These are phyloP conservation scores for Aureobasidium uvarum DNA, from an alignment of 2,329 filamentous ascomycete species.

Conservation along the genomic window DNA sequence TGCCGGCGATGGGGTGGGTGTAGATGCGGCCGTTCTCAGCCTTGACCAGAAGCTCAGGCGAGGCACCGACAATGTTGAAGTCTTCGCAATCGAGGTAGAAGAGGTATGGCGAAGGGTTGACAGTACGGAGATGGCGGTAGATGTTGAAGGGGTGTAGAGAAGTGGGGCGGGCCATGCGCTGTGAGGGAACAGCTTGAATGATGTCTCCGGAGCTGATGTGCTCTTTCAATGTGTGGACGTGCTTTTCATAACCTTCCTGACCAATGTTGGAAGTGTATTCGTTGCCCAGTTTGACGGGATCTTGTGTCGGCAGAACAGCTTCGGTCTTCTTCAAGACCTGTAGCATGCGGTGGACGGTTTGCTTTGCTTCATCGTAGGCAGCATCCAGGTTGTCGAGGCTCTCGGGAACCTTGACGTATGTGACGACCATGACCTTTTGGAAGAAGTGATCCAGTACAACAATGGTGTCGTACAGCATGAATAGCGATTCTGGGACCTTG, in stretches of 20 bases:
- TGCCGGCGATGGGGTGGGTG: slow-evolving; percentile 95
- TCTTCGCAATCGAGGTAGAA: slow-evolving; percentile 91
- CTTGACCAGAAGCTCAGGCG: slow-evolving; percentile 92
- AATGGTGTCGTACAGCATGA: slow-evolving; percentile 96
- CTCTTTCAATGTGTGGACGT: slow-evolving; percentile 81
- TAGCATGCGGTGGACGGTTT: slow-evolving; percentile 65
- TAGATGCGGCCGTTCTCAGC: slow-evolving; percentile 82
- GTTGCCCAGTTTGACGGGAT: slow-evolving; percentile 67
- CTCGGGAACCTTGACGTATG: slow-evolving; percentile 70
- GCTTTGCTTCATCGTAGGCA: slow-evolving; percentile 67
- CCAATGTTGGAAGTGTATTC: slow-evolving; percentile 93
- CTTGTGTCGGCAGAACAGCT: slow-evolving; percentile 63
- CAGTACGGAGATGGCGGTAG: slow-evolving; percentile 91
- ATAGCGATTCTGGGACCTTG: slow-evolving; percentile 85
- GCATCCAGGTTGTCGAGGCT: slow-evolving; percentile 55
- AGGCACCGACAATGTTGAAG: slow-evolving; percentile 94
- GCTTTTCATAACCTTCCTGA: slow-evolving; percentile 80
- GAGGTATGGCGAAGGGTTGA: slow-evolving; percentile 95
- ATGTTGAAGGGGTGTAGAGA: slow-evolving; percentile 96
- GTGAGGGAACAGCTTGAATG: slow-evolving; percentile 95
- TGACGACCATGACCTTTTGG: slow-evolving; percentile 89
- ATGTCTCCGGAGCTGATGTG: slow-evolving; percentile 93
- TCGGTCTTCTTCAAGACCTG: slow-evolving; percentile 70
- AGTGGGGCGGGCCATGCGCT: slow-evolving; percentile 86
- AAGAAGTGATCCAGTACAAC: slow-evolving; percentile 94